phyloP scores from a whole-genome alignment of 352 stramenopile genomes.

The Phytophthora boehmeriae region DNA sequence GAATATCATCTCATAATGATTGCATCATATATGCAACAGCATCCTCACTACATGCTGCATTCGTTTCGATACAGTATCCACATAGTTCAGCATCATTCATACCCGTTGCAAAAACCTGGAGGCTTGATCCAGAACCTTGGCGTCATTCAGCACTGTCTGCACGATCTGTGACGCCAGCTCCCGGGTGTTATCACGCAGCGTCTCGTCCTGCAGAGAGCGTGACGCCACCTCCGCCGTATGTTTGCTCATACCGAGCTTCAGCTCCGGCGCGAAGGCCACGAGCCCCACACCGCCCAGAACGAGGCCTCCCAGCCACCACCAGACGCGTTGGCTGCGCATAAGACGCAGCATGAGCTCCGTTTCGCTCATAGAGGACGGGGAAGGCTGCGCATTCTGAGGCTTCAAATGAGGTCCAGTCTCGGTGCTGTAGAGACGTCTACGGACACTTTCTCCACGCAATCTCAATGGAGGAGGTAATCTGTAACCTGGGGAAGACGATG shows the following conservation, averaged over 20 bases:
- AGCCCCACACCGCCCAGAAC: slow-evolving; percentile 53
- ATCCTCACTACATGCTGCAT: slow-evolving; percentile 6
- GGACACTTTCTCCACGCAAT: not conserved
- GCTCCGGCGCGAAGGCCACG: slow-evolving; percentile 75
- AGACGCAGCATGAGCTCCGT: slow-evolving; percentile 44
- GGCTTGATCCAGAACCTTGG: slow-evolving; percentile 82
- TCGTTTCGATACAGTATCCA: slow-evolving; percentile 25
- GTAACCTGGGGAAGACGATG: slow-evolving; percentile 8
- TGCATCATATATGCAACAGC: too few species aligned
- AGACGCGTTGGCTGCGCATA: slow-evolving; percentile 60
- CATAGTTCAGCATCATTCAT: not conserved
- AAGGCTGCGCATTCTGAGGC: not conserved
- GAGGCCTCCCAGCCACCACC: slow-evolving; percentile 55
- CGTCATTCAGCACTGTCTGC: slow-evolving; percentile 86
- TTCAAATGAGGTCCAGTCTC: slow-evolving; percentile 1
- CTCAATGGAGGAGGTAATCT: slow-evolving; percentile 5
- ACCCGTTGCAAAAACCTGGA: slow-evolving; percentile 78
- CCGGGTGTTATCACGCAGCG: slow-evolving; percentile 70
- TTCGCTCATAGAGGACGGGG: slow-evolving; percentile 42
- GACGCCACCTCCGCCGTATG: slow-evolving; percentile 85
- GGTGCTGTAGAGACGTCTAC: slow-evolving; percentile 23
- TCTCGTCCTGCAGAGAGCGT: slow-evolving; percentile 85
- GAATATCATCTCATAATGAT: slow-evolving; percentile 15
- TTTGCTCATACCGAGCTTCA: slow-evolving; percentile 82
- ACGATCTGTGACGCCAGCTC: slow-evolving; percentile 86